A percentile compares a stretch with the other conserved stretches of the same genome.
Evolutionary conservation across 805 yeast genomes (phyloP).

Genomic region (Candida anglica): DNA sequence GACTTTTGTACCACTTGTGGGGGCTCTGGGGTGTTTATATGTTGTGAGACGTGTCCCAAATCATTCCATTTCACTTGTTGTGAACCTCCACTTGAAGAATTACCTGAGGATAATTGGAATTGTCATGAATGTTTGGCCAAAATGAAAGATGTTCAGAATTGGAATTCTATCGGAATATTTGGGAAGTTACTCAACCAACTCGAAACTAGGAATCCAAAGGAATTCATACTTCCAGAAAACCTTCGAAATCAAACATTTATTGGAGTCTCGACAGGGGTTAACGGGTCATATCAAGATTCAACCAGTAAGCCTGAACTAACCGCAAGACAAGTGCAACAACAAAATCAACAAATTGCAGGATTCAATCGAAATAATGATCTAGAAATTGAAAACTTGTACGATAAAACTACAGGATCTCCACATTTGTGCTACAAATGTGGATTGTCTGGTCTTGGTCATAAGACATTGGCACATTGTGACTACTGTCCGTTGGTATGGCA

Average conservation of each 20-base stretch:
- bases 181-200: slow-evolving; percentile 62
- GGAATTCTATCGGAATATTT: slow-evolving; percentile 44
- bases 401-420: slow-evolving; percentile 66
- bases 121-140: slow-evolving; percentile 71
- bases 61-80: slow-evolving; percentile 91
- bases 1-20: slow-evolving; percentile 93
- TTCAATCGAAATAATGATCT: slow-evolving; percentile 43
- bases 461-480: slow-evolving; percentile 70
- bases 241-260: slow-evolving; percentile 65
- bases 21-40: slow-evolving; percentile 80
- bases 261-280: slow-evolving; percentile 61
- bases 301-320: slow-evolving; percentile 47
- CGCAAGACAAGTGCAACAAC: slow-evolving; percentile 16
- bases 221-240: slow-evolving; percentile 54
- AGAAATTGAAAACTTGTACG: slow-evolving; percentile 63
- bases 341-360: slow-evolving; percentile 31
- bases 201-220: slow-evolving; percentile 46
- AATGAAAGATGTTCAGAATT: slow-evolving; percentile 9
- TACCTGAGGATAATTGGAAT: slow-evolving; percentile 90
- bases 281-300: slow-evolving; percentile 59
- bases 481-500: slow-evolving; percentile 85
- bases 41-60: slow-evolving; percentile 91
- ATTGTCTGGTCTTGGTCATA: slow-evolving; percentile 56
- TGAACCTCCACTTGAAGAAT: slow-evolving; percentile 81
- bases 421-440: slow-evolving; percentile 75